Conservation (phyloP, 2,329 filamentous ascomycete genomes). For the Botrytis pseudocinerea region DNA sequence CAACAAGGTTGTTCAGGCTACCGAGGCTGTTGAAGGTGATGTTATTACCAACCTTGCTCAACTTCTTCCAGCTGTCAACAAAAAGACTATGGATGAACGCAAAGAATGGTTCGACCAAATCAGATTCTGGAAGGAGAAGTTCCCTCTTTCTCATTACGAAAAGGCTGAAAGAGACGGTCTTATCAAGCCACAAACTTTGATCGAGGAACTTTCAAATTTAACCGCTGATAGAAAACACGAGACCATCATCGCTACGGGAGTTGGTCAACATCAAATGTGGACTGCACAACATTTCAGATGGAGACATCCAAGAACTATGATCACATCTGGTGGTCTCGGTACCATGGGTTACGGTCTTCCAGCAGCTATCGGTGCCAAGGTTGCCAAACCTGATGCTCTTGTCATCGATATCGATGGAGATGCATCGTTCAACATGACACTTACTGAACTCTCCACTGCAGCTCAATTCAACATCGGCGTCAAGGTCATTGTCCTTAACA, state of each 20-base stretch:
- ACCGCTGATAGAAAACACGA: slow-evolving; percentile 77
- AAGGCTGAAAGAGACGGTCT: slow-evolving; percentile 70
- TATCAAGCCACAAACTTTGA: slow-evolving; percentile 93
- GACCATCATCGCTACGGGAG: slow-evolving; percentile 89
- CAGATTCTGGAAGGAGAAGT: slow-evolving; percentile 84
- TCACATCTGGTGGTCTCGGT: slow-evolving; percentile 92
- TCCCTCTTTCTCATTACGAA: slow-evolving; percentile 82
- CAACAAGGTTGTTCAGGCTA: slow-evolving; percentile 98
- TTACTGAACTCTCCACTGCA: slow-evolving; percentile 91
- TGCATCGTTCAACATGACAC: slow-evolving; percentile 98
- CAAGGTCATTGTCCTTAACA: slow-evolving; percentile 94
- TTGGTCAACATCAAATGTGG: slow-evolving; percentile 99
- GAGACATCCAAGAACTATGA: slow-evolving; percentile 87
- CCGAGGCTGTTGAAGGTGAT: slow-evolving; percentile 92
- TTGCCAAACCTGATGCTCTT: slow-evolving; percentile 59
- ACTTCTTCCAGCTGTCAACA: slow-evolving; percentile 71
- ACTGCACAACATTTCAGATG: slow-evolving; percentile 94
- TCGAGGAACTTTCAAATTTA: slow-evolving; percentile 84
- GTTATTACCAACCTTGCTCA: slow-evolving; percentile 75
- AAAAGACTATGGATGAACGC: slow-evolving; percentile 63
- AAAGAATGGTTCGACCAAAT: slow-evolving; percentile 90
- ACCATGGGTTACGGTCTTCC: slow-evolving; percentile 97
- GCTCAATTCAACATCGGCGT: slow-evolving; percentile 95
- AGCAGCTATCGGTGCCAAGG: slow-evolving; percentile 93
- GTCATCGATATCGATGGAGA: slow-evolving; percentile 97